Evolutionary conservation across 768 basidiomycete species (phyloP).

Genomic region (Suillus subluteus): DNA sequence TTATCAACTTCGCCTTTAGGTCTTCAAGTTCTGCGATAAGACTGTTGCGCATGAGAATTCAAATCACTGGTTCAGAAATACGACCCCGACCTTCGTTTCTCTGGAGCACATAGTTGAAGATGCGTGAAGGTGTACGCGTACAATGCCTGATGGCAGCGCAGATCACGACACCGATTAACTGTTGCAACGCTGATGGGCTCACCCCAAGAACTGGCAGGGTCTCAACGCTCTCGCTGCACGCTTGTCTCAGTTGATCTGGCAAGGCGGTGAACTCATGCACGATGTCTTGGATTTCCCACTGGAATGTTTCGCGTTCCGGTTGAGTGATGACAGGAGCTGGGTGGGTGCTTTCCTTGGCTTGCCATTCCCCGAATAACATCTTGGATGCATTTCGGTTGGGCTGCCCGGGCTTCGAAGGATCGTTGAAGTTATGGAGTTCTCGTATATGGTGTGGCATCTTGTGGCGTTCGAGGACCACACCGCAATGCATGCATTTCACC

Average conservation of each 20-base stretch:
- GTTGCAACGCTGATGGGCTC: slow-evolving; percentile 4
- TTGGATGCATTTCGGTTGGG: neutral
- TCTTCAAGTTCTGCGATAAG: slow-evolving; percentile 2
- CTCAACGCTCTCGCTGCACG: slow-evolving; percentile 21
- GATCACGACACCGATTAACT: slow-evolving; percentile 14
- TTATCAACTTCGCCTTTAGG: slow-evolving; percentile 8
- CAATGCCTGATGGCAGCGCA: slow-evolving; percentile 21
- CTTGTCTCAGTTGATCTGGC: slow-evolving; percentile 7
- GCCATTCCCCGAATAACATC: neutral
- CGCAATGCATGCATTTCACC: neutral
- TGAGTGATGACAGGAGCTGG: slow-evolving; percentile 4
- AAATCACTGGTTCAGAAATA: slow-evolving; percentile 18
- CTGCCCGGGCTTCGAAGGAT: neutral
- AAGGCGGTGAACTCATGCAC: slow-evolving; percentile 24
- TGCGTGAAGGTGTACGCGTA: slow-evolving; percentile 35
- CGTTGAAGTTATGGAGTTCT: neutral
- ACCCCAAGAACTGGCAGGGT: slow-evolving; percentile 30
- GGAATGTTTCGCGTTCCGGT: slow-evolving; percentile 20
- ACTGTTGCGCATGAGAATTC: slow-evolving; percentile 13
- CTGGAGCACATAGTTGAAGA: slow-evolving; percentile 20
- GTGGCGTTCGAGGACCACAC: neutral
- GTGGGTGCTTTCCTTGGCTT: neutral
- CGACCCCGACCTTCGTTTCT: slow-evolving; percentile 16
- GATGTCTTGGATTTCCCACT: slow-evolving; percentile 18
- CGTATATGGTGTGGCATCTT: neutral